Evolutionary conservation across 2,329 filamentous ascomycete genomes (phyloP), one percentile per base, ranked within the genome.

Genomic region (Beauveria medogensis): DNA sequence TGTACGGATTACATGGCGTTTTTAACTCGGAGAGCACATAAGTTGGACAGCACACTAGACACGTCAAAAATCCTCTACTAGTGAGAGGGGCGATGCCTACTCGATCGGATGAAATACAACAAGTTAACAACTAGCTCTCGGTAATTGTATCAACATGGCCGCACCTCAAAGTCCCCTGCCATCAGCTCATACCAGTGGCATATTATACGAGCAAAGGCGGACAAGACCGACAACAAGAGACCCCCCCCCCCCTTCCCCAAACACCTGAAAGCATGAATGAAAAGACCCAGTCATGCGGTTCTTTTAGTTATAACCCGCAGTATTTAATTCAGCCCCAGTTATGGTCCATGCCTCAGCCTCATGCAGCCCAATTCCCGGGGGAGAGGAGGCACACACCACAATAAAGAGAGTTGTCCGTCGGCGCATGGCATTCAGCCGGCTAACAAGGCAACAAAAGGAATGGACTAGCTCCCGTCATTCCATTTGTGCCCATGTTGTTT

Each of bases 391-490:
- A 46, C 22, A 22, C 22, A 22, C 22, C 22, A 22, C 43, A 48
- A 48, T 16, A 37, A 22, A 48, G 34, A 18, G 34, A 18, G 48
- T 20, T 18, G 10, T 9, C 47, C 22, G 22, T 16, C 47, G 0
- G 52, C 48, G 48, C 56, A 41, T 52, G 56, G 47, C 47, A 53
- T 59, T 59, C 56, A 59, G 48, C 56, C 56, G 26, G 48, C 56
- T 16, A 37, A 16, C 34, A 43, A 52, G 34, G 48, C 40, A 30
- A 9, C 24, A 46, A 52, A 53, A 59, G 48, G n/a, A 59, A 59
- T 12, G 28, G 55, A 37, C 37, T 24, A 22, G 22, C 18, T 40
- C 22, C 41, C 26, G 12, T 24, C 51, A 40, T 50, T 58, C 48
- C 43, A 7, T 56, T 26, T 50, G 18, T 41, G n/a, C 34, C 24